These are phyloP conservation scores for Chlamydomonas eustigma DNA, from an alignment of 139 green algal species.

Conservation along the genomic window DNA sequence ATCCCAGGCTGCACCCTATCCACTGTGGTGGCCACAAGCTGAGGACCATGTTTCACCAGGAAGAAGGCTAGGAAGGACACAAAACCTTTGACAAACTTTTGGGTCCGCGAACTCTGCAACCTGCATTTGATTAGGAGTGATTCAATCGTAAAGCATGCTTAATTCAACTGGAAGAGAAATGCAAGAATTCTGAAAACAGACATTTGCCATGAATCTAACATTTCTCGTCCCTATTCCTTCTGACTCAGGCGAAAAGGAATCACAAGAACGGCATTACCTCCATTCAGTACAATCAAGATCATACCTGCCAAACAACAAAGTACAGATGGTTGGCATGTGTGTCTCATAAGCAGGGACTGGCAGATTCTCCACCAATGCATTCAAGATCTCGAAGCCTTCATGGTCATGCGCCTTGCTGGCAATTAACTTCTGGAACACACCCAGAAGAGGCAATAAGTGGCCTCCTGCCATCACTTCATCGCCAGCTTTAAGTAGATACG, in stretches of 20 bases:
- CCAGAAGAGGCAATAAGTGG: constrained; percentile 79
- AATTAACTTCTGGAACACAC: constrained; percentile 92
- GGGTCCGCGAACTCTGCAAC: constrained; percentile 60
- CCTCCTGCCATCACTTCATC: constrained; percentile 54
- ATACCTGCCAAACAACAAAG: constrained; percentile 57
- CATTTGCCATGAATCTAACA: too few species aligned
- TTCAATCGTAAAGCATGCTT: too few species aligned
- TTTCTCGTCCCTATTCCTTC: too few species aligned
- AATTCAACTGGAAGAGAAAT: too few species aligned
- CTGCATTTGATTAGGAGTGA: too few species aligned
- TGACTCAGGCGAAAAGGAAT: too few species aligned
- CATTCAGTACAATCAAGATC: too few species aligned
- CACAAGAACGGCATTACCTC: too few species aligned
- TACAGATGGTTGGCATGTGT: constrained; percentile 68
- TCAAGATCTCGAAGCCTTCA: constrained; percentile 87
- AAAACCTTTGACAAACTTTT: constrained; percentile 73
- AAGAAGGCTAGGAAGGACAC: constrained; percentile 71
- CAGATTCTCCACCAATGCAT: constrained; percentile 70
- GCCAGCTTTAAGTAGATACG: constrained; percentile 80
- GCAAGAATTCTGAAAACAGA: too few species aligned
- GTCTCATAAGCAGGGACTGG: constrained; percentile 39
- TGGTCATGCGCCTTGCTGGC: constrained; percentile 81
- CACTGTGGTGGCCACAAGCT: constrained; percentile 45
- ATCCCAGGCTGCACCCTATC: constrained; percentile 82
- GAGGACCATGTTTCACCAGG: constrained; percentile 57